Evolutionary conservation across 495 filamentous ascomycete genomes (phyloP).

Genomic region (Pseudotulostoma volvatum): DNA sequence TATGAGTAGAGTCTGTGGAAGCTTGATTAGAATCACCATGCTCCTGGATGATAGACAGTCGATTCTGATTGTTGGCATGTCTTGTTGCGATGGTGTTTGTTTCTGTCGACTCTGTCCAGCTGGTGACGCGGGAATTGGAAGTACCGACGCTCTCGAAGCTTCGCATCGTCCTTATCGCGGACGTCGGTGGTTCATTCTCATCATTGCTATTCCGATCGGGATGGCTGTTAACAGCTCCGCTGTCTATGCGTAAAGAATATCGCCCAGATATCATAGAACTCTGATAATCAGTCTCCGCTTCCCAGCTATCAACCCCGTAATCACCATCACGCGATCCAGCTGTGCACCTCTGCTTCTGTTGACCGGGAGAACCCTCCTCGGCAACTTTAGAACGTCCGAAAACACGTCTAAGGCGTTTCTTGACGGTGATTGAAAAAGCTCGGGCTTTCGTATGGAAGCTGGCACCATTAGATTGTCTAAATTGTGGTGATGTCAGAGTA

Average conservation of each 20-base stretch:
- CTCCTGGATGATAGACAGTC: slow-evolving; percentile 52
- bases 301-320: neutral
- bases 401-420: slow-evolving; percentile 41
- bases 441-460: slow-evolving; percentile 37
- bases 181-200: slow-evolving; percentile 10
- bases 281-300: slow-evolving; percentile 2
- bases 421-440: slow-evolving; percentile 43
- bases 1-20: slow-evolving; percentile 8
- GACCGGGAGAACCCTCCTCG: slow-evolving; percentile 23
- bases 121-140: slow-evolving; percentile 53
- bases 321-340: slow-evolving; percentile 9
- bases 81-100: slow-evolving; percentile 29
- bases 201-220: slow-evolving; percentile 6
- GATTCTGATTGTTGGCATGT: slow-evolving; percentile 31
- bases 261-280: too few species aligned
- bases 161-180: slow-evolving; percentile 12
- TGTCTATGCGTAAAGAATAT: slow-evolving; percentile 6
- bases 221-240: neutral
- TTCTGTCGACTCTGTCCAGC: slow-evolving; percentile 54
- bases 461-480: slow-evolving; percentile 12
- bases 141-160: slow-evolving; percentile 35
- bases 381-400: slow-evolving; percentile 34
- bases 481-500: slow-evolving; percentile 10
- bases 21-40: slow-evolving; percentile 32
- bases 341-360: too few species aligned